Evolutionary conservation across 768 basidiomycete genomes (phyloP).

Genomic region (Phanerochaete sordida): DNA sequence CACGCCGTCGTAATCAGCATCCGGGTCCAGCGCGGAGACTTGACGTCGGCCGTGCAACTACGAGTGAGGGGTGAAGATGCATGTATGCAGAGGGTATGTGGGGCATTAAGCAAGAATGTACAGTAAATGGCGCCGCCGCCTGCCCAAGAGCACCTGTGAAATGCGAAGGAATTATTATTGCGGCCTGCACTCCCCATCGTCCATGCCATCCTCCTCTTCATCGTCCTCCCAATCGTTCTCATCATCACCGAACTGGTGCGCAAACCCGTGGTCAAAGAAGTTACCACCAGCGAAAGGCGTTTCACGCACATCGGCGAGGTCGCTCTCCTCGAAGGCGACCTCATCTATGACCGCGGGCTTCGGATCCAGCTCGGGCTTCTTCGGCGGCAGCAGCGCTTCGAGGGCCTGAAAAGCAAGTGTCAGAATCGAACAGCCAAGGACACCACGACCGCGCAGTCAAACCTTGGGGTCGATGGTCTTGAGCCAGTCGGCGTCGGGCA

Average conservation of each 20-base stretch:
- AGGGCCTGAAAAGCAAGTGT: conserved; percentile 45
- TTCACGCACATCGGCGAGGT: conserved; percentile 81
- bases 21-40: no score
- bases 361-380: conserved; percentile 71
- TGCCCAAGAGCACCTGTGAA: not conserved
- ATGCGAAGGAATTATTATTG: conserved; percentile 13
- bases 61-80: not conserved
- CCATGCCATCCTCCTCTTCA: conserved; percentile 52
- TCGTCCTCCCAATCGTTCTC: conserved; percentile 62
- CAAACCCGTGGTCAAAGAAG: conserved; percentile 76
- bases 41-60: no score
- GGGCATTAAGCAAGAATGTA: not conserved
- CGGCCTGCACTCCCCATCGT: conserved; percentile 31
- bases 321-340: conserved; percentile 68
- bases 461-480: conserved; percentile 60
- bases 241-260: conserved; percentile 67
- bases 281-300: conserved; percentile 68
- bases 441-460: conserved; percentile 1
- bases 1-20: no score
- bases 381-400: conserved; percentile 65
- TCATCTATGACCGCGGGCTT: conserved; percentile 68
- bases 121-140: not conserved
- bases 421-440: conserved; percentile 4
- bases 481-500: conserved; percentile 82
- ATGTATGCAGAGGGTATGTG: not conserved